Percentiles rank a stretch among this genome's conserved stretches.
Conservation (phyloP, 2,329 filamentous ascomycete genomes). For the Fusarium caatingaense region DNA sequence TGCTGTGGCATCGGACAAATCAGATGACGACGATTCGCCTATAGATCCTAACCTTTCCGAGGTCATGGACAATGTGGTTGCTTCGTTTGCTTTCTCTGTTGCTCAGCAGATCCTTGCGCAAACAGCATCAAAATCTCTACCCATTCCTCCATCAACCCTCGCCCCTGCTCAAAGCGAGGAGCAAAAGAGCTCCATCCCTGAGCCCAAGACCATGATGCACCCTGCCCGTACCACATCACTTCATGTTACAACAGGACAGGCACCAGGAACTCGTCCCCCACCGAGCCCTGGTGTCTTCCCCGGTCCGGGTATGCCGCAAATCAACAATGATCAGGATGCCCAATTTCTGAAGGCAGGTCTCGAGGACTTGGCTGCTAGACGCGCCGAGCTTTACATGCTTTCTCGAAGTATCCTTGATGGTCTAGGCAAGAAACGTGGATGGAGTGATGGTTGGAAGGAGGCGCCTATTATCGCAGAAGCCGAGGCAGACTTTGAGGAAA, state of each 20-base stretch:
- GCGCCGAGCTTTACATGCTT: constrained; percentile 84
- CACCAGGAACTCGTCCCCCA: constrained; percentile 53
- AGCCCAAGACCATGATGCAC: constrained; percentile 78
- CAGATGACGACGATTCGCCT: constrained; percentile 50
- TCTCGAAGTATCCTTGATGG: constrained; percentile 83
- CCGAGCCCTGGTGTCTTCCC: constrained; percentile 67
- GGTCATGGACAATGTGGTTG: constrained; percentile 78
- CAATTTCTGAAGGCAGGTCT: constrained; percentile 73
- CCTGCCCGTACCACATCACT: constrained; percentile 74
- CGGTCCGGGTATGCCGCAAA: constrained; percentile 57
- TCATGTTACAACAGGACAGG: constrained; percentile 53
- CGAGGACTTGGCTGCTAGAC: constrained; percentile 82
- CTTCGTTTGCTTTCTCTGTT: constrained; percentile 81
- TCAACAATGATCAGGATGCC: constrained; percentile 55
- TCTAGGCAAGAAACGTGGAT: constrained; percentile 76
- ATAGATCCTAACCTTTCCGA: constrained; percentile 57
- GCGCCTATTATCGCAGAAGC: constrained; percentile 63
- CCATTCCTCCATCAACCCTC: constrained; percentile 71
- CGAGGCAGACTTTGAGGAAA: constrained; percentile 65
- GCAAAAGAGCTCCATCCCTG: constrained; percentile 70
- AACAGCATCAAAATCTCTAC: constrained; percentile 75
- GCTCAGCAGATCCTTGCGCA: constrained; percentile 81
- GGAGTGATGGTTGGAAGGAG: constrained; percentile 80
- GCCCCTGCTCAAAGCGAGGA: constrained; percentile 62
- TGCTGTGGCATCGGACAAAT: constrained; percentile 62